Evolutionary conservation across 1,139 yeast species (phyloP).

Genomic region (Yamadazyma kanchanaburiensis): DNA sequence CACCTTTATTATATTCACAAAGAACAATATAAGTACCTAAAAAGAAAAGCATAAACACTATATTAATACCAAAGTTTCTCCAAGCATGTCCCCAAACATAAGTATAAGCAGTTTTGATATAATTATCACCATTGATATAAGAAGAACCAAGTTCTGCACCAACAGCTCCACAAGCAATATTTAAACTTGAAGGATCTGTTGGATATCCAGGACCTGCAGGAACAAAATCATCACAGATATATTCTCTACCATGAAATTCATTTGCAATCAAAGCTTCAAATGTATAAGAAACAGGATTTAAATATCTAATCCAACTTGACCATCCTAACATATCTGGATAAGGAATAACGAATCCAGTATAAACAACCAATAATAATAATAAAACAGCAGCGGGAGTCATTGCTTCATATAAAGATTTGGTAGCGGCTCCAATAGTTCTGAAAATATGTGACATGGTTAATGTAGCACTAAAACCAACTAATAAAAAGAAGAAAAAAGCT

Average conservation of each 20-base stretch:
- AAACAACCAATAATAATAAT: conserved; percentile 50
- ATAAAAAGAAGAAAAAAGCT: conserved; percentile 51
- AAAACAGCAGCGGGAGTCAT: conserved; percentile 59
- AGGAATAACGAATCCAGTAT: conserved; percentile 60
- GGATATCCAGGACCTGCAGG: conserved; percentile 51
- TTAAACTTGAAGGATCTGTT: conserved; percentile 13
- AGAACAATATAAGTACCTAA: conserved; percentile 51
- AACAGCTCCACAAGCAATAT: conserved; percentile 52
- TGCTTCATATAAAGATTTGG: conserved; percentile 54
- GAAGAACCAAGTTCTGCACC: conserved; percentile 60
- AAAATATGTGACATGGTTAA: conserved; percentile 57
- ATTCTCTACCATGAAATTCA: conserved; percentile 49
- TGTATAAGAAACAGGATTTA: conserved; percentile 57
- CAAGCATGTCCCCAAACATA: conserved; percentile 66
- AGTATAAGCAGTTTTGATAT: conserved; percentile 42
- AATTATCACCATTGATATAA: conserved; percentile 56
- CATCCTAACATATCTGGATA: conserved; percentile 57
- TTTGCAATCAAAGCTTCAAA: conserved; percentile 55
- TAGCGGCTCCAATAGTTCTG: conserved; percentile 55
- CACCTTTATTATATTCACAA: conserved; percentile 68
- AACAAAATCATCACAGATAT: conserved; percentile 44
- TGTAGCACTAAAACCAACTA: conserved; percentile 39
- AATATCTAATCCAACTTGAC: conserved; percentile 59
- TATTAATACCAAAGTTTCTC: conserved; percentile 77
- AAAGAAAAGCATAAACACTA: conserved; percentile 57